Conservation (phyloP, 2,329 filamentous ascomycete genomes). For the Ceratocystis ficicola region DNA sequence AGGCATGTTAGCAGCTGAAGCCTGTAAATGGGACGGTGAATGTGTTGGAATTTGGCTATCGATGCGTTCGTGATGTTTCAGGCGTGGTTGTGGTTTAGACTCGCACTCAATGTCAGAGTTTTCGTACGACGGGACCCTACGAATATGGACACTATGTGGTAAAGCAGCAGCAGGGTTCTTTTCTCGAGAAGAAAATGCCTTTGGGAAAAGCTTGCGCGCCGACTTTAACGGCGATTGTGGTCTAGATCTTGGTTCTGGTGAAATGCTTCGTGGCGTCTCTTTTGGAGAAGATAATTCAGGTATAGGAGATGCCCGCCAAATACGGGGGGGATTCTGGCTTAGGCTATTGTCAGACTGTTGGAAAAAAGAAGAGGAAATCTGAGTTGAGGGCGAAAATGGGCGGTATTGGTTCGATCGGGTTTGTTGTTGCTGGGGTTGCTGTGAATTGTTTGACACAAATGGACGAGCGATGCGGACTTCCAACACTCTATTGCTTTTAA, state of each 20-base stretch:
- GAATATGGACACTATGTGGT: slow-evolving; percentile 8
- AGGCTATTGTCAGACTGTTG: slow-evolving; percentile 1
- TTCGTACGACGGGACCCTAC: slow-evolving; percentile 2
- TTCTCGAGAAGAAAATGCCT: background rate
- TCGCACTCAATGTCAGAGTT: slow-evolving; percentile 9
- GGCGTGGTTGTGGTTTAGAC: background rate
- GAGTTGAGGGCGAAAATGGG: background rate
- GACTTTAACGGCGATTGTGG: slow-evolving; percentile 4
- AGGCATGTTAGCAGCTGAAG: slow-evolving; percentile 10
- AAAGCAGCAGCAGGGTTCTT: background rate
- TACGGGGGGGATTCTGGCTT: background rate
- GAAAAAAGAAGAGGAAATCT: background rate
- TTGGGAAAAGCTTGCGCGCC: slow-evolving; percentile 10
- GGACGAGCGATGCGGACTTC: slow-evolving; percentile 17
- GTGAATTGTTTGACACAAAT: background rate
- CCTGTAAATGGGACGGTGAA: background rate
- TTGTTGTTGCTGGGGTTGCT: slow-evolving; percentile 9
- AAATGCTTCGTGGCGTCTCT: background rate
- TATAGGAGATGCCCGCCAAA: slow-evolving; percentile 8
- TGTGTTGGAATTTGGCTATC: background rate
- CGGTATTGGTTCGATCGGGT: background rate
- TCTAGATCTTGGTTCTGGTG: background rate
- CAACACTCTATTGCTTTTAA: slow-evolving; percentile 15
- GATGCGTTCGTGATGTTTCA: slow-evolving; percentile 2
- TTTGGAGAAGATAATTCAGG: slow-evolving; percentile 2